phyloP scores from a whole-genome alignment of 306 rosid genomes.

The Dalbergia oliveri region DNA sequence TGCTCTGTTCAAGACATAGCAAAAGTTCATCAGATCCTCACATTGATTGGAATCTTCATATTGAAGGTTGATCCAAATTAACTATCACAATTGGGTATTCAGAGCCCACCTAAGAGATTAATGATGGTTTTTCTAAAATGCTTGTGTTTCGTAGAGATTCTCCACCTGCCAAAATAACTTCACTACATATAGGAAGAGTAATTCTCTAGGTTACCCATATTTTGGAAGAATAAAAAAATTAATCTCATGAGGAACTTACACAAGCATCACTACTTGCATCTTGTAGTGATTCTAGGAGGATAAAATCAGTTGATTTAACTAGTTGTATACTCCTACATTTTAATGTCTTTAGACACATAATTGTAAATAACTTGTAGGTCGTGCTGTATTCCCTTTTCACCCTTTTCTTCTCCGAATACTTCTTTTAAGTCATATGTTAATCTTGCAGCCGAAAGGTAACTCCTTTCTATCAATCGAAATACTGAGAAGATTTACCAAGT shows the following conservation, averaged over 20 bases:
- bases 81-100: not conserved
- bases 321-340: not conserved
- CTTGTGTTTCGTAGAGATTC: not conserved
- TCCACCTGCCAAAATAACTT: slow-evolving; percentile 8
- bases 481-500: slow-evolving; percentile 14
- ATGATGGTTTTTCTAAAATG: not conserved
- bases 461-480: slow-evolving; percentile 31
- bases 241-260: slow-evolving; percentile 16
- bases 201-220: not conserved
- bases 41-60: slow-evolving; percentile 19
- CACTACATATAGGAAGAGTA: not conserved
- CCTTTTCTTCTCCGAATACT: not conserved
- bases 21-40: slow-evolving; percentile 17
- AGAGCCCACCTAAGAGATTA: slow-evolving; percentile 5
- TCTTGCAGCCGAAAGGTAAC: slow-evolving; percentile 17
- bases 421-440: slow-evolving; percentile 21
- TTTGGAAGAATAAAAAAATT: slow-evolving; percentile 17
- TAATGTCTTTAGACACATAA: slow-evolving; percentile 1
- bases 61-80: too few relatives aligned
- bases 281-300: slow-evolving; percentile 1
- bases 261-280: not conserved
- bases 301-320: slow-evolving; percentile 7
- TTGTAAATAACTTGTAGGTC: not conserved
- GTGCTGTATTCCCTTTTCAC: slow-evolving; percentile 27
- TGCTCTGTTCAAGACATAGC: slow-evolving; percentile 7